These are phyloP conservation scores for Boletellus ananiceps DNA, from an alignment of 768 basidiomycete species.

Conservation along the genomic window DNA sequence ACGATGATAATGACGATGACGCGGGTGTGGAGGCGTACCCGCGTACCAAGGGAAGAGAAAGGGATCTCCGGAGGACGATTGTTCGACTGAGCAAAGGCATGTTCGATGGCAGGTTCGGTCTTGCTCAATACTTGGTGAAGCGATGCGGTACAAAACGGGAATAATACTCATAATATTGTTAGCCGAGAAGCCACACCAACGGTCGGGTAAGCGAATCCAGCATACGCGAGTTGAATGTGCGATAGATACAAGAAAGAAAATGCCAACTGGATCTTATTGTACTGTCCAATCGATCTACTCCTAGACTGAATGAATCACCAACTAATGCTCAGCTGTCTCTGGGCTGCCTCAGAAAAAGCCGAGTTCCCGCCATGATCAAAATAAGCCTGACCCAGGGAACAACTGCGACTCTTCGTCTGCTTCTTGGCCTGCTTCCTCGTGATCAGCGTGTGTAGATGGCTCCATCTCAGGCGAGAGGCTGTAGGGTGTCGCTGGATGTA, in stretches of 20 bases:
- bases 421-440: conserved; percentile 21
- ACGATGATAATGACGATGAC: background rate
- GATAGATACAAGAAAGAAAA: conserved; percentile 20
- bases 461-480: conserved; percentile 25
- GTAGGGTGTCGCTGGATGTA: conserved; percentile 21
- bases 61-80: conserved; percentile 6
- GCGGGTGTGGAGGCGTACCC: conserved; percentile 10
- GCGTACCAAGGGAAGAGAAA: conserved; percentile 10
- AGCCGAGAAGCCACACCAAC: too few relatives aligned
- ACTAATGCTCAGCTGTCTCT: background rate
- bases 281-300: conserved; percentile 17
- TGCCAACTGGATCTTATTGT: conserved; percentile 4
- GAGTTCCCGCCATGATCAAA: conserved; percentile 20
- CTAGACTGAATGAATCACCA: conserved; percentile 1
- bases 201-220: too few relatives aligned
- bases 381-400: conserved; percentile 42
- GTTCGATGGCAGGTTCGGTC: background rate
- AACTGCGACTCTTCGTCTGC: conserved; percentile 34
- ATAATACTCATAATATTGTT: too few relatives aligned
- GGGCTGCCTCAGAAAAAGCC: background rate
- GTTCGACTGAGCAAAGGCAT: conserved; percentile 20
- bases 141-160: background rate
- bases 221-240: conserved; percentile 3
- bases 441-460: conserved; percentile 4
- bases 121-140: too few relatives aligned